Percentiles rank a stretch among this genome's conserved stretches.
Conservation (phyloP, 2,329 filamentous ascomycete genomes). For the Penicillium sp. region DNA sequence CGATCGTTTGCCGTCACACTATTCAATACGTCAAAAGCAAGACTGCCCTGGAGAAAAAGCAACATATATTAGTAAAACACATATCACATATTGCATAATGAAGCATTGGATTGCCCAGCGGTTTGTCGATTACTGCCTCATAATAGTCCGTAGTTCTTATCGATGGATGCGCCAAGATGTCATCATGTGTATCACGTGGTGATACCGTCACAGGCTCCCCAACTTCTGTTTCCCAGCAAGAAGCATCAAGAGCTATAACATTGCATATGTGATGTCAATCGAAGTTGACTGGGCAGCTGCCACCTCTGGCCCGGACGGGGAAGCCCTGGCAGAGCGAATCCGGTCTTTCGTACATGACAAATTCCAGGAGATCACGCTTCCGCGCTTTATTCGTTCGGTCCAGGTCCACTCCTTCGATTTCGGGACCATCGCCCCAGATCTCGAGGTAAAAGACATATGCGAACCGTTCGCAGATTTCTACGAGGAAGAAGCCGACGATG, state of each 20-base stretch:
- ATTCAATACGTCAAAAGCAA: too few relatives aligned
- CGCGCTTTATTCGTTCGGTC: conserved; percentile 95
- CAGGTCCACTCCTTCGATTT: conserved; percentile 94
- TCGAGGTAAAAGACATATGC: conserved; percentile 95
- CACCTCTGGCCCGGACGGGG: conserved; percentile 83
- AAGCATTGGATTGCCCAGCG: background rate
- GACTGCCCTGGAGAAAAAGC: too few relatives aligned
- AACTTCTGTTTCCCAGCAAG: conserved; percentile 1
- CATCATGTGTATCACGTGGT: conserved; percentile 3
- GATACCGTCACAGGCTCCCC: conserved; percentile 10
- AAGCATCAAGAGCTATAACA: conserved; percentile 2
- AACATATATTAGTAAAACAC: too few relatives aligned
- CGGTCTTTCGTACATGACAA: conserved; percentile 92
- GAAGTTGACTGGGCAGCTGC: conserved; percentile 95
- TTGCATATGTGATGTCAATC: conserved; percentile 73
- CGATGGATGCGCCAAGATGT: background rate
- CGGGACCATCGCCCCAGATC: conserved; percentile 73
- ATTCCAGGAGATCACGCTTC: conserved; percentile 87
- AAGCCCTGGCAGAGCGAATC: conserved; percentile 78
- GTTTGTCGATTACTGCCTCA: background rate
- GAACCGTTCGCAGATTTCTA: conserved; percentile 96
- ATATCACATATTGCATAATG: too few relatives aligned
- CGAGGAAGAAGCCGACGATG: conserved; percentile 65
- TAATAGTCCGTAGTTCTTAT: background rate
- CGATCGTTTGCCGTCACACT: too few relatives aligned